These are phyloP conservation scores for Aureobasidium sp. DNA, from an alignment of 2,329 filamentous ascomycete genomes.

Conservation along the genomic window DNA sequence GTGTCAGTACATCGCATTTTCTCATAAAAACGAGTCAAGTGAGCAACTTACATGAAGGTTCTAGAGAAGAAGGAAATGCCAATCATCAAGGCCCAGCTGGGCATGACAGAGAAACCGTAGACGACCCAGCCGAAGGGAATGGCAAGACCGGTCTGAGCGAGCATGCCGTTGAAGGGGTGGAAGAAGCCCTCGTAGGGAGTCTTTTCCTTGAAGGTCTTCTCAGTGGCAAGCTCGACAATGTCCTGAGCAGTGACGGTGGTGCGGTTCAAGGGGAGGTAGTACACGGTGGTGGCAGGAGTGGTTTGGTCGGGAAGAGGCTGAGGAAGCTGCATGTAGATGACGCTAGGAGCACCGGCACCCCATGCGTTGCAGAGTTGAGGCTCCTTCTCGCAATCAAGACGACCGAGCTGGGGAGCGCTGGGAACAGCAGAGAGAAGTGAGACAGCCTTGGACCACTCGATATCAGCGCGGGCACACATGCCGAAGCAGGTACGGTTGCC, in stretches of 20 bases:
- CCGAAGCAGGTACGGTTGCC: constrained; percentile 74
- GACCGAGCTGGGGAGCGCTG: constrained; percentile 58
- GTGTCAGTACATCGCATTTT: background rate
- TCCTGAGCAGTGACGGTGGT: constrained; percentile 60
- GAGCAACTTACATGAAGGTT: constrained; percentile 61
- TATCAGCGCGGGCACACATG: constrained; percentile 56
- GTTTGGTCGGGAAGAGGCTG: constrained; percentile 54
- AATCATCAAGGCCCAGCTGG: constrained; percentile 72
- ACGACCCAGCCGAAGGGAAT: constrained; percentile 61
- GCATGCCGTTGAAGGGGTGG: constrained; percentile 66
- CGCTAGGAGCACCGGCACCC: constrained; percentile 55
- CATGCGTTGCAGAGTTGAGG: constrained; percentile 68
- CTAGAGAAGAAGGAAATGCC: constrained; percentile 65
- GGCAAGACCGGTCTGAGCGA: constrained; percentile 55
- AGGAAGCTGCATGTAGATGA: constrained; percentile 60
- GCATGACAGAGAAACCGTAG: constrained; percentile 54
- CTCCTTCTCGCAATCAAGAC: constrained; percentile 68
- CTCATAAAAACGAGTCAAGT: background rate
- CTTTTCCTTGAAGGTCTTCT: constrained; percentile 49
- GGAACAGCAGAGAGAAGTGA: constrained; percentile 53
- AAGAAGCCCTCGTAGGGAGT: constrained; percentile 57
- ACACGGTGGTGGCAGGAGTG: constrained; percentile 57
- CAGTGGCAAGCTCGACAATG: constrained; percentile 53
- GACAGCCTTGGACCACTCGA: constrained; percentile 47
- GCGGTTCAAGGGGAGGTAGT: constrained; percentile 60